Percentiles rank a stretch among this genome's conserved stretches.
These are phyloP conservation scores for Chlorella sorokiniana DNA, from an alignment of 139 green algal genomes.

Conservation along the genomic window DNA sequence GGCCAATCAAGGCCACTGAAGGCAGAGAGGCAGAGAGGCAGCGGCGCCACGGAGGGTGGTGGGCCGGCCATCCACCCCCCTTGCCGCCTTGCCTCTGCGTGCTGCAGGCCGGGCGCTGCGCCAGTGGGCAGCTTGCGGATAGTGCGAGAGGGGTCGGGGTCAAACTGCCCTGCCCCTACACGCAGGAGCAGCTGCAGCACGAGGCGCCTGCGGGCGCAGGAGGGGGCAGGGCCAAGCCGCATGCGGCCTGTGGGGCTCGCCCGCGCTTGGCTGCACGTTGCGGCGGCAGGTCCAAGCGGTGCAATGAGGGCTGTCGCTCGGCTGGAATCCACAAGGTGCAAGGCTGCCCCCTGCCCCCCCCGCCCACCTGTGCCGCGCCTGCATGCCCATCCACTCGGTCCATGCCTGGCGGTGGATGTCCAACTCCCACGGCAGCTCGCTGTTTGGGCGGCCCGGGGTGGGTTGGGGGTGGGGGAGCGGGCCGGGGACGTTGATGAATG, in stretches of 20 bases:
- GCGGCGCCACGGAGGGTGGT: too few species aligned
- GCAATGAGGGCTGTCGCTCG: too few species aligned
- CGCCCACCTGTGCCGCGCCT: conserved; percentile 17
- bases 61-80: neutral
- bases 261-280: too few species aligned
- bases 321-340: neutral
- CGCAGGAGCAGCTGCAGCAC: conserved; percentile 25
- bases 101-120: neutral
- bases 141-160: neutral
- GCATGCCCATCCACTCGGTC: conserved; percentile 25
- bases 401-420: conserved; percentile 12
- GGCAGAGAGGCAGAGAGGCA: too few species aligned
- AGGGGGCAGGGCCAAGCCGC: too few species aligned
- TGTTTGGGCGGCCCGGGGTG: too few species aligned
- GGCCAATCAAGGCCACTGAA: too few species aligned
- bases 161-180: neutral
- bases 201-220: neutral
- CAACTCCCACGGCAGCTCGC: conserved; percentile 23
- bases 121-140: neutral
- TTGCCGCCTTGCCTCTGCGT: neutral
- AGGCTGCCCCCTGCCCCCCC: neutral
- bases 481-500: too few species aligned
- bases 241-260: too few species aligned
- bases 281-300: too few species aligned
- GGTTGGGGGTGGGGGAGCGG: too few species aligned